Conservation (phyloP, 1,284 basidiomycete genomes). For the Ceratobasidium sp. region DNA sequence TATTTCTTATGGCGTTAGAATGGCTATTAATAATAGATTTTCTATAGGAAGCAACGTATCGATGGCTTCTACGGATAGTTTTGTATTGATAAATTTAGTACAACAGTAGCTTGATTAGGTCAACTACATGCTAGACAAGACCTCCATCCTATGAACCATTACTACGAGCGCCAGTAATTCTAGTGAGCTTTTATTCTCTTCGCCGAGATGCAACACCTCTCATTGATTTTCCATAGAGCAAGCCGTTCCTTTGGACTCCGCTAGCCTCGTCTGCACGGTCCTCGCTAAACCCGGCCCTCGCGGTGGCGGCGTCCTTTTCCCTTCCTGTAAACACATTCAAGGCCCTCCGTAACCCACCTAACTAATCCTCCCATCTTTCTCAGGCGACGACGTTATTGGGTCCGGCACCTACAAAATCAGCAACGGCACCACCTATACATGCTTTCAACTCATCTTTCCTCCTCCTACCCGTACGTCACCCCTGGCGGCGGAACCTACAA, state of each 20-base stretch:
- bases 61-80: constrained; percentile 59
- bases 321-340: constrained; percentile 46
- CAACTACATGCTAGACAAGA: constrained; percentile 56
- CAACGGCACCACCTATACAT: neutral
- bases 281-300: constrained; percentile 49
- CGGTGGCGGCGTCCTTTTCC: constrained; percentile 48
- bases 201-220: too few species aligned
- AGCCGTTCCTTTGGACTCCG: constrained; percentile 48
- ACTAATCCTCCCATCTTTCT: too few species aligned
- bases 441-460: constrained; percentile 6
- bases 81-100: constrained; percentile 73
- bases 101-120: constrained; percentile 54
- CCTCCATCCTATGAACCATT: constrained; percentile 61
- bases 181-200: constrained; percentile 13
- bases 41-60: constrained; percentile 50
- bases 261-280: constrained; percentile 45
- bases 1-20: too few species aligned
- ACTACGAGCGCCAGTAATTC: constrained; percentile 43
- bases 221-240: too few species aligned
- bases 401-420: constrained; percentile 70
- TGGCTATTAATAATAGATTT: constrained; percentile 29
- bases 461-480: constrained; percentile 74
- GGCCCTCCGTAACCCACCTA: too few species aligned
- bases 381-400: constrained; percentile 67
- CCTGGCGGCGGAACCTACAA: constrained; percentile 58